A percentile compares a stretch with the other conserved stretches of the same genome.
Conservation (phyloP, 2,329 filamentous ascomycete species). For the Pseudocercospora fijiensis region DNA sequence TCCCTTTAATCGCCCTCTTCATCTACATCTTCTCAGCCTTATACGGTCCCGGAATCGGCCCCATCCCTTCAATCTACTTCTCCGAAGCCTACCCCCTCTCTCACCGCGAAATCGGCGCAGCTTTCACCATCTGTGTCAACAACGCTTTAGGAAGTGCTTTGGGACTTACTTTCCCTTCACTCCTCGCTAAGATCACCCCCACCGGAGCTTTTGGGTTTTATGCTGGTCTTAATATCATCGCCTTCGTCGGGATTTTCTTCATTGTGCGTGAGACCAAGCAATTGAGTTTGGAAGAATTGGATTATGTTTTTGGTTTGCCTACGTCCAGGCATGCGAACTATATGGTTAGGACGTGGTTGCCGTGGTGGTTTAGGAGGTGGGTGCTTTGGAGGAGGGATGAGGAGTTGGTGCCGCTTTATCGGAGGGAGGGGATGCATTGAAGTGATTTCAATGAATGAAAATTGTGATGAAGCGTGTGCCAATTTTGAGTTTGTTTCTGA, state of each 20-base stretch:
- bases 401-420: slow-evolving; percentile 12
- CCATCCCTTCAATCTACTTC: slow-evolving; percentile 36
- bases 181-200: slow-evolving; percentile 49
- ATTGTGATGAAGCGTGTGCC: too few relatives aligned
- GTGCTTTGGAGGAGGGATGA: slow-evolving; percentile 9
- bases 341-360: slow-evolving; percentile 10
- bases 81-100: slow-evolving; percentile 39
- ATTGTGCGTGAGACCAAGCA: slow-evolving; percentile 51
- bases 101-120: slow-evolving; percentile 36
- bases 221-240: slow-evolving; percentile 57
- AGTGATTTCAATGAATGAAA: too few relatives aligned
- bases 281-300: slow-evolving; percentile 48
- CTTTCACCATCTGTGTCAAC: slow-evolving; percentile 34
- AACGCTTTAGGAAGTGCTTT: slow-evolving; percentile 51
- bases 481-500: too few relatives aligned
- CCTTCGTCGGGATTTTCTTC: slow-evolving; percentile 64
- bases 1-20: slow-evolving; percentile 37
- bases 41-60: slow-evolving; percentile 33
- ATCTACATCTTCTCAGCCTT: slow-evolving; percentile 35
- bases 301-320: slow-evolving; percentile 45
- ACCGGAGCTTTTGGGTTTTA: slow-evolving; percentile 64
- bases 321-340: slow-evolving; percentile 15
- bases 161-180: slow-evolving; percentile 52
- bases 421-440: neutral
- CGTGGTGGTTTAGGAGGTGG: slow-evolving; percentile 14